phyloP scores from a whole-genome alignment of 208 protist genomes.

The Leishmania mexicana region DNA sequence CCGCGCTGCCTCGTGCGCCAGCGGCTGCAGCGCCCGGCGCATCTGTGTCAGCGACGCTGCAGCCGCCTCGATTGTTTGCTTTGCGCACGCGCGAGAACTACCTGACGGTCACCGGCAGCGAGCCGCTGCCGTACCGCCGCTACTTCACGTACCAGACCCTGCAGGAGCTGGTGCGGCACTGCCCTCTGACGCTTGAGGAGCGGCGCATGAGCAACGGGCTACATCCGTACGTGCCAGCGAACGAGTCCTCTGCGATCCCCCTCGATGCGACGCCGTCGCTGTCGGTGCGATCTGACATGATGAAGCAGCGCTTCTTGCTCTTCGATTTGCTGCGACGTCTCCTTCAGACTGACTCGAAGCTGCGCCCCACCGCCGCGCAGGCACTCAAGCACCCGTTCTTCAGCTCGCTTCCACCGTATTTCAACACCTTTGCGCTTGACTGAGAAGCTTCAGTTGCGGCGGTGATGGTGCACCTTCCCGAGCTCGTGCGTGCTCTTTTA shows the following conservation, averaged over 20 bases:
- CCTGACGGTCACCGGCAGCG: conserved; percentile 20
- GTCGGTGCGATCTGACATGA: conserved; percentile 56
- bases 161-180: conserved; percentile 71
- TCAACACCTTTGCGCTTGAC: conserved; percentile 39
- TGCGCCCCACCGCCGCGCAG: conserved; percentile 59
- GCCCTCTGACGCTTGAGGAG: conserved; percentile 65
- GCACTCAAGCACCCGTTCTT: conserved; percentile 78
- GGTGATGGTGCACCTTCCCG: neutral
- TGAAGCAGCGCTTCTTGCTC: conserved; percentile 73
- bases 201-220: conserved; percentile 56
- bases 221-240: conserved; percentile 37
- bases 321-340: conserved; percentile 72
- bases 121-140: conserved; percentile 52
- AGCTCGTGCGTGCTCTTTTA: neutral
- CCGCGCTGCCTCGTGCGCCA: neutral
- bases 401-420: conserved; percentile 48
- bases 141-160: conserved; percentile 75
- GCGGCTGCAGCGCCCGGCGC: neutral
- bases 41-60: neutral
- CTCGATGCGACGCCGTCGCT: conserved; percentile 15
- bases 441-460: conserved; percentile 2
- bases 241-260: conserved; percentile 22
- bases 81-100: conserved; percentile 27
- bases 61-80: conserved; percentile 1
- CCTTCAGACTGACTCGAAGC: conserved; percentile 55